A percentile compares a stretch with the other conserved stretches of the same genome.
Conservation (phyloP, 2,329 filamentous ascomycete species). For the Botrytis fabae region DNA sequence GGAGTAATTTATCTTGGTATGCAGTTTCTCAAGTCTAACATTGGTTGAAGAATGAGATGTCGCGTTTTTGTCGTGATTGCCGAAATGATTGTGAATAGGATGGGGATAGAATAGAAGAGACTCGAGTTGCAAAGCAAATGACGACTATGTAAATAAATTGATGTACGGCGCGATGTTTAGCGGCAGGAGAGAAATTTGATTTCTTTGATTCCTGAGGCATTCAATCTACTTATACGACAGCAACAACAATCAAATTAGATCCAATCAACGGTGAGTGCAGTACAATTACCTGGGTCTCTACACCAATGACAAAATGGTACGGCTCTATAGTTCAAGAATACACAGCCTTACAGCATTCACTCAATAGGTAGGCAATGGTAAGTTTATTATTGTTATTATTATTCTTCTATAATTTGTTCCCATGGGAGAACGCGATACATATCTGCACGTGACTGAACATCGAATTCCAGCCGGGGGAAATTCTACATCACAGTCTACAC, state of each 20-base stretch:
- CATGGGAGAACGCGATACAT: neutral
- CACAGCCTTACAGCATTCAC: neutral
- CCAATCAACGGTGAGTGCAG: neutral
- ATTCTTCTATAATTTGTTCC: neutral
- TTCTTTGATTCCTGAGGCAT: neutral
- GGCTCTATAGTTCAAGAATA: neutral
- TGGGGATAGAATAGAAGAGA: conserved; percentile 8
- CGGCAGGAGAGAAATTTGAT: neutral
- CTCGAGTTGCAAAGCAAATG: conserved; percentile 6
- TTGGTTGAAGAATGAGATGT: neutral
- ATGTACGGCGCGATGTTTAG: conserved; percentile 8
- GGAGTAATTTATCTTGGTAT: conserved; percentile 10
- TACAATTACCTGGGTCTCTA: neutral
- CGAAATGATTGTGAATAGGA: neutral
- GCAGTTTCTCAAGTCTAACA: neutral
- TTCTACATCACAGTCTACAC: neutral
- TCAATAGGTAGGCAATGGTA: neutral
- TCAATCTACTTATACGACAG: neutral
- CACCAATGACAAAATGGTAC: neutral
- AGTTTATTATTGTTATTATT: neutral
- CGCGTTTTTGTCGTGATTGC: conserved; percentile 1
- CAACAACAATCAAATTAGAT: neutral
- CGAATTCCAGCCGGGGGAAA: neutral
- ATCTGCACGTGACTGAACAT: neutral
- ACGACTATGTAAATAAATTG: conserved; percentile 10